Percentiles rank a stretch among this genome's conserved stretches.
Evolutionary conservation across 2,329 filamentous ascomycete species (phyloP).

Genomic region (Aspergillus sp.): DNA sequence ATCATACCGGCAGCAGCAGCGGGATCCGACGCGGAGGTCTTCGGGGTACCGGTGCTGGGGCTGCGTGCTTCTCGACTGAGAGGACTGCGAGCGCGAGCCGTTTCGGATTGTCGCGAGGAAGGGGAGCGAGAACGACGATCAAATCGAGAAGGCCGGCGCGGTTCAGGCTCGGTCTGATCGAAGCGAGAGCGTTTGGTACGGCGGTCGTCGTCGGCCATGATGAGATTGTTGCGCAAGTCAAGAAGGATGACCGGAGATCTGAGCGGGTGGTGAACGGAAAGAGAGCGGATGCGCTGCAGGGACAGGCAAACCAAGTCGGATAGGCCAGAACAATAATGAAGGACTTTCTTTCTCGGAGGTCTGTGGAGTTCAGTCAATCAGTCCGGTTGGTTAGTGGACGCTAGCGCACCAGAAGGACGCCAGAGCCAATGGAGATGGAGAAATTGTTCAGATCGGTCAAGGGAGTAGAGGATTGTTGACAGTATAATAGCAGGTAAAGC

Average conservation of each 20-base stretch:
- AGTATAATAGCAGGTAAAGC: neutral
- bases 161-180: conserved; percentile 84
- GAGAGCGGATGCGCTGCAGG: conserved; percentile 9
- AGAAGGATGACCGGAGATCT: neutral
- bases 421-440: conserved; percentile 2
- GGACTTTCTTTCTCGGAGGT: conserved; percentile 12
- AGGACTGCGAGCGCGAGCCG: conserved; percentile 78
- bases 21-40: conserved; percentile 60
- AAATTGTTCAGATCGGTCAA: neutral
- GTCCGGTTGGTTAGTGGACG: conserved; percentile 7
- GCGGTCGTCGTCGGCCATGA: conserved; percentile 76
- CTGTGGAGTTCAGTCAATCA: conserved; percentile 17
- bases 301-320: conserved; percentile 6
- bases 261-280: conserved; percentile 5
- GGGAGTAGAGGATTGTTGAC: neutral
- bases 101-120: conserved; percentile 63
- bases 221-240: conserved; percentile 1
- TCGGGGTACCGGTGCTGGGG: conserved; percentile 43
- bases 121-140: conserved; percentile 90
- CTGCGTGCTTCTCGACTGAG: conserved; percentile 55
- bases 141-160: conserved; percentile 75
- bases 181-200: conserved; percentile 86
- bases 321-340: conserved; percentile 1
- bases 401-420: conserved; percentile 14
- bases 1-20: conserved; percentile 72